Conservation (phyloP, 305 asterid species). For the Fraxinus baroniana region DNA sequence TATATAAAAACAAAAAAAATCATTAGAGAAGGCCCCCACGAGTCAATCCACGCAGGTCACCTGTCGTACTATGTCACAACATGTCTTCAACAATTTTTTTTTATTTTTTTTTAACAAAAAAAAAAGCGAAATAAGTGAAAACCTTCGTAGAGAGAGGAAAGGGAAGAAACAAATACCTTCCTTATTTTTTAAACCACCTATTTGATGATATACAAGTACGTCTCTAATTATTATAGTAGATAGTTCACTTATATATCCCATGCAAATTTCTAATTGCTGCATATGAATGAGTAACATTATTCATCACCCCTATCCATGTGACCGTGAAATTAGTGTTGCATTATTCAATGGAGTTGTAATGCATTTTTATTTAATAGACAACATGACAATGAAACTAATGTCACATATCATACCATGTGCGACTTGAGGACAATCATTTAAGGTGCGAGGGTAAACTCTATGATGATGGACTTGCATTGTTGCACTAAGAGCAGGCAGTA, state of each 20-base stretch:
- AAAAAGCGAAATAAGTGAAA: background rate
- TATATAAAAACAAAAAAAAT: background rate
- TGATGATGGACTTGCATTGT: background rate
- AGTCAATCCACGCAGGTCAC: background rate
- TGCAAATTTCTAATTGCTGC: background rate
- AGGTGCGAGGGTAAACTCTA: background rate
- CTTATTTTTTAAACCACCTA: too few species aligned
- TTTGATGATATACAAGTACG: background rate
- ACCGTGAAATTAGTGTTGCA: background rate
- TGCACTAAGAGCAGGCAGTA: background rate
- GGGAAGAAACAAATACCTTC: background rate
- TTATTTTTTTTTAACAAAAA: too few species aligned
- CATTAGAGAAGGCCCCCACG: background rate
- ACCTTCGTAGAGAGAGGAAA: background rate
- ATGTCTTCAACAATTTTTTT: background rate
- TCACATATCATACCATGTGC: background rate
- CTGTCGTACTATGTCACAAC: background rate
- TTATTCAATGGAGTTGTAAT: background rate
- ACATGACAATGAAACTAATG: background rate
- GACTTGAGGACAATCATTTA: background rate
- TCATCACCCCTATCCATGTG: background rate
- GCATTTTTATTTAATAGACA: background rate
- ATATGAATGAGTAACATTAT: background rate
- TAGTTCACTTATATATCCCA: background rate
- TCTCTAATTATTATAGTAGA: background rate